A percentile compares a stretch with the other conserved stretches of the same genome.
phyloP scores from a whole-genome alignment of 768 basidiomycete genomes.

The Gymnopilus junonius region DNA sequence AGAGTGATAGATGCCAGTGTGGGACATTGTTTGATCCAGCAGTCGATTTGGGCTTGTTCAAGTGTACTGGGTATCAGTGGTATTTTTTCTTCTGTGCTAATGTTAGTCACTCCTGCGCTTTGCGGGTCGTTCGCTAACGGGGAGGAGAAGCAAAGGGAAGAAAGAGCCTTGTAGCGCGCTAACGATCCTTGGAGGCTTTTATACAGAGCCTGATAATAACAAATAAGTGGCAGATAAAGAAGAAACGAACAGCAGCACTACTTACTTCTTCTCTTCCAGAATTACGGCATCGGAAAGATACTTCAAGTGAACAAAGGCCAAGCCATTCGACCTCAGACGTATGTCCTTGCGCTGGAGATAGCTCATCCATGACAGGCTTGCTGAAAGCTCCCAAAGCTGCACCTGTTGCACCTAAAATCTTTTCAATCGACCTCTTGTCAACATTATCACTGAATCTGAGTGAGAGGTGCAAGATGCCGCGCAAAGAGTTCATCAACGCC shows the following conservation, averaged over 20 bases:
- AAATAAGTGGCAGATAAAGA: neutral
- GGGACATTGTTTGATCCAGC: conserved; percentile 29
- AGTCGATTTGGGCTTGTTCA: conserved; percentile 23
- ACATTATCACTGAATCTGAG: conserved; percentile 43
- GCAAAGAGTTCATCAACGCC: conserved; percentile 39
- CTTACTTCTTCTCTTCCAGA: conserved; percentile 39
- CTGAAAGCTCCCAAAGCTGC: conserved; percentile 31
- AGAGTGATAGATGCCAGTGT: conserved; percentile 28
- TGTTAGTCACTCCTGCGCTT: neutral
- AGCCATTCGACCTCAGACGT: conserved; percentile 2
- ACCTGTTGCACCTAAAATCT: conserved; percentile 47
- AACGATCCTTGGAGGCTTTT: conserved; percentile 43
- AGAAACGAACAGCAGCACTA: neutral
- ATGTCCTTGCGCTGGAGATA: conserved; percentile 1
- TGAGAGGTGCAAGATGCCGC: conserved; percentile 34
- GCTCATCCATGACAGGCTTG: conserved; percentile 9
- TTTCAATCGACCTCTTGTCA: conserved; percentile 50
- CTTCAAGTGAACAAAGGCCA: conserved; percentile 21
- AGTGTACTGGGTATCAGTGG: conserved; percentile 7
- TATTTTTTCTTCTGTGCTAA: conserved; percentile 9
- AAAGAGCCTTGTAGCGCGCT: conserved; percentile 43
- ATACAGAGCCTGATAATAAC: conserved; percentile 36
- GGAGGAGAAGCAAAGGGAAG: conserved; percentile 29
- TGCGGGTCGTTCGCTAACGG: neutral
- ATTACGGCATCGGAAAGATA: conserved; percentile 2